phyloP scores from a whole-genome alignment of 2,329 filamentous ascomycete species.

The Kalmusia sp. region DNA sequence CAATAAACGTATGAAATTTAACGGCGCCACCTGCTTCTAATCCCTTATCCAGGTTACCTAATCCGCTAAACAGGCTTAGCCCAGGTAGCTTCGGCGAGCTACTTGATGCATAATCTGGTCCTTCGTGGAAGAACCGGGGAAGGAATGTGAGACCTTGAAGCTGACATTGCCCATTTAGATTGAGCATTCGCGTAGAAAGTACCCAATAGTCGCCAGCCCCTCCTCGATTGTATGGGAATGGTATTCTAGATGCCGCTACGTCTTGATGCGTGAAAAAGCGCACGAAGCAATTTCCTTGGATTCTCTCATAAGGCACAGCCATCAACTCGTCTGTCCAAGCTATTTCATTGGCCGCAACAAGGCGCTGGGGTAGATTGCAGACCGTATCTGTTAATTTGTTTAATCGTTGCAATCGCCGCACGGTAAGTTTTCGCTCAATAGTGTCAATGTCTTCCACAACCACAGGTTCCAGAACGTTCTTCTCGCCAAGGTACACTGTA shows the following conservation, averaged over 20 bases:
- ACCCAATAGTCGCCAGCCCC: constrained; percentile 74
- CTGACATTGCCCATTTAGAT: background rate
- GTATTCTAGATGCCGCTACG: constrained; percentile 49
- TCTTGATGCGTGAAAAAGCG: constrained; percentile 58
- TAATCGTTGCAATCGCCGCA: constrained; percentile 52
- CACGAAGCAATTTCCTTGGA: constrained; percentile 67
- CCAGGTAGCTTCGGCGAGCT: constrained; percentile 46
- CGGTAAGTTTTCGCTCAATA: constrained; percentile 38
- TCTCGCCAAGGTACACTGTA: constrained; percentile 61
- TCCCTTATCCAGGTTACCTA: constrained; percentile 78
- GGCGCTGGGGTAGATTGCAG: constrained; percentile 26
- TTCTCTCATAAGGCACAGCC: constrained; percentile 44
- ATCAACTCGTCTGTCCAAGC: constrained; percentile 60
- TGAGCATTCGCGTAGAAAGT: constrained; percentile 52
- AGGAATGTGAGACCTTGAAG: constrained; percentile 7
- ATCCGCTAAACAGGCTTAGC: constrained; percentile 78
- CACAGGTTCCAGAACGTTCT: constrained; percentile 63
- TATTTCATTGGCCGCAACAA: constrained; percentile 62
- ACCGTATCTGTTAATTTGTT: constrained; percentile 47
- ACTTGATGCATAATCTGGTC: constrained; percentile 64
- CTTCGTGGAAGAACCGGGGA: constrained; percentile 52
- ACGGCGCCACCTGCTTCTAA: constrained; percentile 75
- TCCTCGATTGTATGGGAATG: constrained; percentile 68
- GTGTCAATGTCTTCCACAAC: constrained; percentile 58
- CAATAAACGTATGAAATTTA: constrained; percentile 71